Evolutionary conservation across 192 early-diverging fungal genomes (phyloP), one percentile per base, ranked within the genome.

Genomic region (Coemansia sp.): DNA sequence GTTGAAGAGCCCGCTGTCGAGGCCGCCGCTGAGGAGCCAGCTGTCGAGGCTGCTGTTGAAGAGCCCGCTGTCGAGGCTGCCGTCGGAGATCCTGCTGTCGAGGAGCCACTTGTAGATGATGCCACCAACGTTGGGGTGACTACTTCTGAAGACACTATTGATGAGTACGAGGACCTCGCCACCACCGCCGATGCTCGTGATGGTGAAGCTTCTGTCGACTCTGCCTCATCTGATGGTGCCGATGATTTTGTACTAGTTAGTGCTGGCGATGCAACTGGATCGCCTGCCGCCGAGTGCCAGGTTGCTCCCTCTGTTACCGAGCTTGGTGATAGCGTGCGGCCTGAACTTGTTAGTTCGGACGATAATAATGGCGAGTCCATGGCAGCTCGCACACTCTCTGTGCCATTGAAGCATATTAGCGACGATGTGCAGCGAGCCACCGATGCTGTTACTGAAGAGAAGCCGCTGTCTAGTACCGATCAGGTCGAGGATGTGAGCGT

Each of bases 221-320:
- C 45, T 18, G 18, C 8, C 45, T 20, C 18, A 8, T 47, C 50
- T 30, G 55, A 35, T 3, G 55, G 55, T 13, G 55, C 3, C 15
- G 29, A 35, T 6, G 55, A 58, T n/a, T 58, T 58, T 58, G 55
- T 58, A n/a, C 27, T 58, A 12, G 55, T 58, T 9, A 58, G 16
- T n/a, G 55, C 55, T 58, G 32, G 55, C 24, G 55, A 58, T 58
- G 55, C 55, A 2, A 35, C 55, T 34, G 55, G 30, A 58, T 35
- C 32, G 15, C 55, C 55, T 35, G 55, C n/a, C 5, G 32, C 16
- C 15, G 55, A 58, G 16, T n/a, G 5, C 32, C 55, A 58, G 7
- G 55, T 9, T 35, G 55, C 13, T 2, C 55, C 55, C 6, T 30
- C 20, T 52, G 24, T 11, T 4, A 5, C 11, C 24, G 50, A 27